Conservation (phyloP, 73 alveolate species). For the Paramecium sexaurelia region DNA sequence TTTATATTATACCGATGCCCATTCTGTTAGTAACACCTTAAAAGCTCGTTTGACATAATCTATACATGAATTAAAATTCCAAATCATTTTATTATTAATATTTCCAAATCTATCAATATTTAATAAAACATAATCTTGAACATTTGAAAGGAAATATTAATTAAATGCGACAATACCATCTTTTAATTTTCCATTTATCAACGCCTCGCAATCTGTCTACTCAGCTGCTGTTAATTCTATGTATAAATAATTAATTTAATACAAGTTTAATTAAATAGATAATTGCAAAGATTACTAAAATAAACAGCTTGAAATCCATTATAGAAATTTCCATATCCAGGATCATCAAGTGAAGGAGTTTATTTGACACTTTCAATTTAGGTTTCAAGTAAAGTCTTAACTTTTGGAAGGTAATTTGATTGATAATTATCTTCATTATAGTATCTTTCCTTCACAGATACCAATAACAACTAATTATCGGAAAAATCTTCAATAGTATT, state of each 20-base stretch:
- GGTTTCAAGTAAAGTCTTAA: neutral
- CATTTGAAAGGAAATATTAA: neutral
- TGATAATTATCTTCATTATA: neutral
- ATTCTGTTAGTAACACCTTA: neutral
- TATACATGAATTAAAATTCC: neutral
- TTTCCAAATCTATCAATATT: neutral
- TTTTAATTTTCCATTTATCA: neutral
- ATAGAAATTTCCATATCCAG: neutral
- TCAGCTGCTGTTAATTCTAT: neutral
- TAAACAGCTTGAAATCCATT: constrained; percentile 1
- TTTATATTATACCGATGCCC: neutral
- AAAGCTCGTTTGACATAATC: constrained; percentile 12
- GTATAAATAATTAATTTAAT: neutral
- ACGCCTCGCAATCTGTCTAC: neutral
- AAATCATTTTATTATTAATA: neutral
- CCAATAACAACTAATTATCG: neutral
- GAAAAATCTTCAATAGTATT: neutral
- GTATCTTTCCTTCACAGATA: constrained; percentile 42
- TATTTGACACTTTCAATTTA: neutral
- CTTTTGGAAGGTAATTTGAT: neutral
- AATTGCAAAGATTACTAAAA: neutral
- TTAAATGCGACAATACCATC: constrained; percentile 30
- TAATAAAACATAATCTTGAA: neutral
- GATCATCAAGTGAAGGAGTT: constrained; percentile 22
- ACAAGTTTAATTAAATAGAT: neutral